These are phyloP conservation scores for Allium cepa DNA, from an alignment of 106 monocot genomes.

Conservation along the genomic window DNA sequence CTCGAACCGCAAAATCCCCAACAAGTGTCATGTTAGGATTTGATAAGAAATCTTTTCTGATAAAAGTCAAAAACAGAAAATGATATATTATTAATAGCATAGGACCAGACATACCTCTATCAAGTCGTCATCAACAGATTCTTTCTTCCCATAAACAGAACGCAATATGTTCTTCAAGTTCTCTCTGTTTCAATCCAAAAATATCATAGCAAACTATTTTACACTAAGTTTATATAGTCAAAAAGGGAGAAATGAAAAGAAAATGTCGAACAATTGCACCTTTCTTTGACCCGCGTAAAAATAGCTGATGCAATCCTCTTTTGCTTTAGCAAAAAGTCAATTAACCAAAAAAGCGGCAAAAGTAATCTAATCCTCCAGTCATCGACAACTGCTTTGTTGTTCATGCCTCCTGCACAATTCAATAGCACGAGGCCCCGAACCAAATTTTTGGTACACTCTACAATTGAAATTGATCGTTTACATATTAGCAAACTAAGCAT, in stretches of 20 bases:
- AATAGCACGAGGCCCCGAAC: conserved; percentile 85
- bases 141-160: conserved; percentile 91
- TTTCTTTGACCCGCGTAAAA: conserved; percentile 77
- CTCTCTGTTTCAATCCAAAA: conserved; percentile 37
- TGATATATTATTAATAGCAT: background rate
- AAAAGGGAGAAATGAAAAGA: conserved; percentile 1
- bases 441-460: conserved; percentile 50
- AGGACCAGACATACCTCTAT: conserved; percentile 50
- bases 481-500: too few species aligned
- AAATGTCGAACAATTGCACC: conserved; percentile 21
- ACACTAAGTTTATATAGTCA: too few species aligned
- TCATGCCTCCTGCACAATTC: conserved; percentile 97
- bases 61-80: background rate
- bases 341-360: conserved; percentile 67
- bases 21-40: background rate
- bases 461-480: background rate
- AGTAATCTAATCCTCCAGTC: conserved; percentile 94
- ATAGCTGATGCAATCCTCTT: conserved; percentile 62
- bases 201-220: background rate
- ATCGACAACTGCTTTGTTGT: conserved; percentile 95
- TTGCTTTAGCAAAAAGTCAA: conserved; percentile 81
- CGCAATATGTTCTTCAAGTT: conserved; percentile 78
- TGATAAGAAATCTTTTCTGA: background rate
- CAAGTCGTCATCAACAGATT: conserved; percentile 84
- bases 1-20: too few species aligned